Conservation (phyloP, 208 protist genomes). For the Leishmania tarentolae region DNA sequence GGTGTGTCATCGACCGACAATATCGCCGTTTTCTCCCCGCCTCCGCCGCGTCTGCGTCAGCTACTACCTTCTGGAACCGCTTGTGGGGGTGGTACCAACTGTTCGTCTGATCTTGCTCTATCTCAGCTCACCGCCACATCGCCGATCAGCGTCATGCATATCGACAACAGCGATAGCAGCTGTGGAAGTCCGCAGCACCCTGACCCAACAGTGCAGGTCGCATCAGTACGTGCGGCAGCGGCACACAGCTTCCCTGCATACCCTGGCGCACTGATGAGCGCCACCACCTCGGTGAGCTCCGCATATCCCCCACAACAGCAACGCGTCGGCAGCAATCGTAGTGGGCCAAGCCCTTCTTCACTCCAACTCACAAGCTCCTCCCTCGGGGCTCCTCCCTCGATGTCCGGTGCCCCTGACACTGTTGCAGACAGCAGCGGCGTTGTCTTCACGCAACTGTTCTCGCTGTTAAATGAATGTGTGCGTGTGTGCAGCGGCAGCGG, state of each 20-base stretch:
- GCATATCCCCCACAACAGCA: background rate
- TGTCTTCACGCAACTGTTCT: slow-evolving; percentile 26
- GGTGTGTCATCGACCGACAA: background rate
- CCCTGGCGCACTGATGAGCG: background rate
- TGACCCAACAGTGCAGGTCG: background rate
- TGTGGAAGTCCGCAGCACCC: slow-evolving; percentile 23
- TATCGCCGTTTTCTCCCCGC: background rate
- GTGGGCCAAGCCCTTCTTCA: background rate
- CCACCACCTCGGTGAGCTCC: background rate
- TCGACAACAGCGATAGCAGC: slow-evolving; percentile 23
- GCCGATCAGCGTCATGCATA: slow-evolving; percentile 19
- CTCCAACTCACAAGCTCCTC: slow-evolving; percentile 3
- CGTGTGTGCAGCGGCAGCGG: slow-evolving; percentile 8
- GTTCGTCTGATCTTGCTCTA: background rate
- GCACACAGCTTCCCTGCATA: background rate
- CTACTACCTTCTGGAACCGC: background rate
- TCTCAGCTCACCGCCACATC: slow-evolving; percentile 11
- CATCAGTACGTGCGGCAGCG: background rate
- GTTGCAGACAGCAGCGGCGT: background rate
- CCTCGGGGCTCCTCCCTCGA: background rate
- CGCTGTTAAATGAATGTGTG: slow-evolving; percentile 22
- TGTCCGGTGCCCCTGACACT: background rate
- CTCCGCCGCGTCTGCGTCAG: background rate
- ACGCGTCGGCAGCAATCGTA: background rate
- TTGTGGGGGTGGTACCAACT: background rate